Evolutionary conservation across 176 grass and related monocot species (phyloP), one percentile per base, ranked within the genome.

Genomic region (Puccinellia tenuiflora): DNA sequence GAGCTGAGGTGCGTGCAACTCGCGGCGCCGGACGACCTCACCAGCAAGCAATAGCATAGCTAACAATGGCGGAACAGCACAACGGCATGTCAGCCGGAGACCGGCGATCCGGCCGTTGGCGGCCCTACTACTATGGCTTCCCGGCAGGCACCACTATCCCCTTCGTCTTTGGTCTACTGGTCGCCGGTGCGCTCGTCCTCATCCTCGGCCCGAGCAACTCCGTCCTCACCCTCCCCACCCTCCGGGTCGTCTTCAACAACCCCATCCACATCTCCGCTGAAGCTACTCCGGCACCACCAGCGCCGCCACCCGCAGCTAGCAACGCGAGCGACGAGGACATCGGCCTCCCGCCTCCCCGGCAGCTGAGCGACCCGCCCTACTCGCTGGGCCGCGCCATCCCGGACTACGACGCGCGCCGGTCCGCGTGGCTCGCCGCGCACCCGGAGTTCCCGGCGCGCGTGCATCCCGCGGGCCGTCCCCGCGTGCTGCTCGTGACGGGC

Each of bases 401-500:
- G 45, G 90, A 81, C 84, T 97, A 91, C 90, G 95, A 97, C 84
- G 79, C 66, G 60, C 75, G 89, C 9, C 92, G 92, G 40, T 80
- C 82, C 42, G 73, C 86, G 73, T 97, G 94, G 94, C 92, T 97
- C 1, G 76, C 47, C 12, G 87, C 80, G 42, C 91, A 97, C 79
- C 88, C 84, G 30, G 79, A 74, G 65, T 89, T 91, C 82, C 90
- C 88, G 2, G 26, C 54, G 53, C 74, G 51, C 0, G 73, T 61
- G 30, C 6, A 69, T 11, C 61, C 38, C 21, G 13, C n/a, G 16
- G 81, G 82, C 12, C 88, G 91, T 63, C 90, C 95, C 25, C 88
- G 95, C n/a, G 90, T 94, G 63, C 88, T 97, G 29, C 74, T 97
- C 4, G 92, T 97, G 51, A 97, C 92, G 25, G 95, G 95, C 1